Conservation (phyloP, 139 green algal species). For the Closterium sp. region DNA sequence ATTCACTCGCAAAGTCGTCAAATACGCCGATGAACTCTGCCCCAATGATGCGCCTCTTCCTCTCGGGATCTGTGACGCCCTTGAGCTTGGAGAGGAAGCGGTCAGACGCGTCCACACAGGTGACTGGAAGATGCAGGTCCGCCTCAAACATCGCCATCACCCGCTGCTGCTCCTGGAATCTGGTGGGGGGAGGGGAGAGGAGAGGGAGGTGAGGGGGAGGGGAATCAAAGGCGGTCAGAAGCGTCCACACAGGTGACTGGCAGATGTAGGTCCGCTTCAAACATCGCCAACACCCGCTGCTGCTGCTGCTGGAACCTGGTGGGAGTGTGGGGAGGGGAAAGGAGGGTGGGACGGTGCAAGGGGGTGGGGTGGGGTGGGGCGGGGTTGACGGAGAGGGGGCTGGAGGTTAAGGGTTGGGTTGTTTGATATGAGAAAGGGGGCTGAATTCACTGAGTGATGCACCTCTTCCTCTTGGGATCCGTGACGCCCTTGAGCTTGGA, state of each 20-base stretch:
- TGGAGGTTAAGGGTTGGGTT: too few species aligned
- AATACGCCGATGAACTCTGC: conserved; percentile 93
- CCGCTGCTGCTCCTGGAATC: conserved; percentile 80
- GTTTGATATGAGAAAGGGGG: too few species aligned
- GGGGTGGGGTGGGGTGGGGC: background rate
- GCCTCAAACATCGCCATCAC: conserved; percentile 95
- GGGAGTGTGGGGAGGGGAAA: background rate
- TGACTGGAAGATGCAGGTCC: conserved; percentile 96
- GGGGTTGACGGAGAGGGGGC: background rate
- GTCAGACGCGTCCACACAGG: conserved; percentile 73
- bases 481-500: conserved; percentile 69
- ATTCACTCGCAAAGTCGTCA: conserved; percentile 70
- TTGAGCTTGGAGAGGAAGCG: conserved; percentile 56
- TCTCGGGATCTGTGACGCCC: conserved; percentile 90
- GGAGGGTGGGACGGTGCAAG: too few species aligned
- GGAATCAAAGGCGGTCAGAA: too few species aligned
- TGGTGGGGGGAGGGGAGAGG: background rate
- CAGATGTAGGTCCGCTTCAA: conserved; percentile 92
- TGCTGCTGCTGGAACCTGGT: conserved; percentile 72
- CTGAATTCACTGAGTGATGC: too few species aligned
- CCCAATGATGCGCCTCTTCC: conserved; percentile 96
- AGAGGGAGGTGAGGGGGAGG: too few species aligned
- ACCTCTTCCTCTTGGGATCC: conserved; percentile 96
- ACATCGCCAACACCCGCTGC: conserved; percentile 92
- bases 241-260: conserved; percentile 83